Percentiles rank a stretch among this genome's conserved stretches.
phyloP scores from a whole-genome alignment of 2,329 filamentous ascomycete genomes.

The Alternaria rosae region DNA sequence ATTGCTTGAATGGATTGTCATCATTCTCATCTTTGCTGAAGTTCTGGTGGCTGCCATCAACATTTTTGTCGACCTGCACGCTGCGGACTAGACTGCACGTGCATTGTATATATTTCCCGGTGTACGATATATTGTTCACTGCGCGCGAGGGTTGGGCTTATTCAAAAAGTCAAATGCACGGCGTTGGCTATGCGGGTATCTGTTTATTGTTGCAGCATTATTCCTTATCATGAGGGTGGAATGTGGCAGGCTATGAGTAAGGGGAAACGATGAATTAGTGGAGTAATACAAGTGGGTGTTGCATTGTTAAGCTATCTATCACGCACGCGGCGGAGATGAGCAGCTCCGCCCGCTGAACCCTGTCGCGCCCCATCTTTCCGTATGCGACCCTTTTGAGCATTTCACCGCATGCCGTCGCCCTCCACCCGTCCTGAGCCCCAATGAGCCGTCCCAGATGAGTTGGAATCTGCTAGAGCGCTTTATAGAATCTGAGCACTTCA shows the following conservation, averaged over 20 bases:
- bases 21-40: constrained; percentile 93
- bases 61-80: constrained; percentile 92
- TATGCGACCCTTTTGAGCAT: constrained; percentile 31
- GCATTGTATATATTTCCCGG: constrained; percentile 24
- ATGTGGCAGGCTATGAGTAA: too few species aligned
- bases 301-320: constrained; percentile 10
- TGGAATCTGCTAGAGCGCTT: constrained; percentile 90
- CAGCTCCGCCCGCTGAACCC: constrained; percentile 21
- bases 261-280: too few species aligned
- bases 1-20: constrained; percentile 70
- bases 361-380: constrained; percentile 24
- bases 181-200: constrained; percentile 8
- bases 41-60: constrained; percentile 93
- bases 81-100: constrained; percentile 59
- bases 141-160: not conserved
- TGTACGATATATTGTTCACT: constrained; percentile 26
- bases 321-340: constrained; percentile 14
- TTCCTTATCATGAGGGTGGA: not conserved
- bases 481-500: constrained; percentile 93
- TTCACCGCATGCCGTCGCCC: constrained; percentile 19
- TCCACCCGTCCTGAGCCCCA: constrained; percentile 37
- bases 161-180: constrained; percentile 5
- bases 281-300: constrained; percentile 5
- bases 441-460: constrained; percentile 58
- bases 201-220: not conserved